Evolutionary conservation across 768 basidiomycete genomes (phyloP).

Genomic region (Sporobolomyces phaffii): DNA sequence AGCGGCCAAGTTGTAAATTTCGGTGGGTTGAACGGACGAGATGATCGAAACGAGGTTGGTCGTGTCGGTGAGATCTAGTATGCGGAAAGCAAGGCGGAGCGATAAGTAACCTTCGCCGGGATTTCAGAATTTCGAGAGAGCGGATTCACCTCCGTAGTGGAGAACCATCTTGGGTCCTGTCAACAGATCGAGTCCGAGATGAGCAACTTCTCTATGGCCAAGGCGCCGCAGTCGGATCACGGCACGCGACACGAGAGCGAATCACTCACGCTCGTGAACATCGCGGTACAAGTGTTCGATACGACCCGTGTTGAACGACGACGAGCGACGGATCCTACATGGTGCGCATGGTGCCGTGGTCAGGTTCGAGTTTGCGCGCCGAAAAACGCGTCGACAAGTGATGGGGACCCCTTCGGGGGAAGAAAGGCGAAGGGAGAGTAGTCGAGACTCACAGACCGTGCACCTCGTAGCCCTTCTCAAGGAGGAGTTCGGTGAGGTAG

Average conservation of each 20-base stretch:
- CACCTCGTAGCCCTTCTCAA: constrained; percentile 49
- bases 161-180: constrained; percentile 46
- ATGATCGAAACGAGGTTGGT: constrained; percentile 96
- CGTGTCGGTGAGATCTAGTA: constrained; percentile 80
- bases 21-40: constrained; percentile 85
- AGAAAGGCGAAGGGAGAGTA: neutral
- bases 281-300: constrained; percentile 89
- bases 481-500: constrained; percentile 65
- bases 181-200: neutral
- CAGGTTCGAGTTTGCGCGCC: too few relatives aligned
- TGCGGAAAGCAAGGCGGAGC: too few relatives aligned
- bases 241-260: neutral
- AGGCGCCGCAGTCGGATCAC: neutral
- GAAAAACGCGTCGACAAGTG: neutral
- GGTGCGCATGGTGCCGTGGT: too few relatives aligned
- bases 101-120: too few relatives aligned
- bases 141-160: constrained; percentile 45
- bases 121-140: too few relatives aligned
- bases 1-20: constrained; percentile 96
- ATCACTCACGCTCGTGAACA: constrained; percentile 73
- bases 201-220: neutral
- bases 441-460: constrained; percentile 44
- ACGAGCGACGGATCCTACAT: constrained; percentile 93
- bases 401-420: neutral
- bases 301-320: constrained; percentile 95